Evolutionary conservation across 106 monocot species (phyloP).

Genomic region (Gastrodia elata): DNA sequence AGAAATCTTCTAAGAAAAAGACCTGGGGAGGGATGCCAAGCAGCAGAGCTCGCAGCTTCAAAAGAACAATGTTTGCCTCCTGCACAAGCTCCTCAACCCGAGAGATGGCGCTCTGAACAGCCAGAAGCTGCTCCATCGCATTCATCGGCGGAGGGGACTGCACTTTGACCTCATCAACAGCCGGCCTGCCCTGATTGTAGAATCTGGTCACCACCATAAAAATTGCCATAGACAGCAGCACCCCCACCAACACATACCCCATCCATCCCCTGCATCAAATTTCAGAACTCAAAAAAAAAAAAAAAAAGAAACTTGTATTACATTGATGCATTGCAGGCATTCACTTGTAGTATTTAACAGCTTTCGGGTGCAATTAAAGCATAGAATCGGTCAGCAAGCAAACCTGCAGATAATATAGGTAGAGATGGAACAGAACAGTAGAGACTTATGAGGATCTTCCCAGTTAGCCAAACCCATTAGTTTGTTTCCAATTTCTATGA

Average conservation of each 20-base stretch:
- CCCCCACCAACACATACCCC: conserved; percentile 26
- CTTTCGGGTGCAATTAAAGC: background rate
- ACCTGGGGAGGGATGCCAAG: conserved; percentile 83
- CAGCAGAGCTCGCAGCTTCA: conserved; percentile 75
- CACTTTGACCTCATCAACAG: conserved; percentile 54
- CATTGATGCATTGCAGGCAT: too few relatives aligned
- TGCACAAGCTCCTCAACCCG: conserved; percentile 69
- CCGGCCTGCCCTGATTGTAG: conserved; percentile 43
- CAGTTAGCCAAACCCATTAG: conserved; percentile 44
- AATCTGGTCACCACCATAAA: conserved; percentile 67
- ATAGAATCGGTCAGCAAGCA: background rate
- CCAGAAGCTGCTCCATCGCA: conserved; percentile 88
- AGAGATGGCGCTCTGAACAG: conserved; percentile 88
- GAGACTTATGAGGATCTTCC: conserved; percentile 76
- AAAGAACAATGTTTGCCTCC: conserved; percentile 71
- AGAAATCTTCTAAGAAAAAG: background rate
- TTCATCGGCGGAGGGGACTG: conserved; percentile 73
- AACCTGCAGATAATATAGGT: conserved; percentile 77
- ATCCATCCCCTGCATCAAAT: conserved; percentile 68
- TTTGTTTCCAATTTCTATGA: conserved; percentile 54
- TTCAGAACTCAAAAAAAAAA: background rate
- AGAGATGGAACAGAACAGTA: conserved; percentile 47
- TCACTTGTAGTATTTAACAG: too few relatives aligned
- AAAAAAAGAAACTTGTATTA: background rate
- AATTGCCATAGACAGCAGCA: conserved; percentile 56